Evolutionary conservation across 495 filamentous ascomycete genomes (phyloP), one percentile per base, ranked within the genome.

Genomic region (Lepraria neglecta): DNA sequence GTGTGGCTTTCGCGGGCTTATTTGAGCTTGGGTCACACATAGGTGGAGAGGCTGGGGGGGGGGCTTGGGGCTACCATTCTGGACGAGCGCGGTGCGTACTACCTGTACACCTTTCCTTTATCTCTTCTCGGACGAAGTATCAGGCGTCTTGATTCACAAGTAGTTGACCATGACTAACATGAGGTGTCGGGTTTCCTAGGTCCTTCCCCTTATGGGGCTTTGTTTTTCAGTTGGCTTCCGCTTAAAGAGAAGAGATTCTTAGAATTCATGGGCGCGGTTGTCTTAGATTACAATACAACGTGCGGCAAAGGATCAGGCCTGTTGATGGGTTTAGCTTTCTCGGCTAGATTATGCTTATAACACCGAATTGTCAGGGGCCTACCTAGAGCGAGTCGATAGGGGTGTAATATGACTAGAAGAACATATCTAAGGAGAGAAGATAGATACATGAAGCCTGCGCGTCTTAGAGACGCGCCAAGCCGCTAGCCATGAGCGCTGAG

Each of bases 11-110:
- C 21, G 51, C 51, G 51, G 51, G 27, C 17, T 54, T 54, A 27
- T 54, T 54, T 27, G 30, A 54, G 51, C 51, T 54, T 54, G 51
- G 51, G 19, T 54, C 30, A 54, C 51, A 54, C 51, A 54, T 54
- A 54, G 51, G 51, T 54, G 27, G 51, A 15, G 51, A 54, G 51
- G 27, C 51, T 12, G n/a, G n/a, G 51, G 17, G 19, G 19, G 27
- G 51, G 51, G 51, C 51, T 54, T 54, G 51, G 51, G 51, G 17
- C 51, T 54, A 54, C 51, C 51, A 5, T 54, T 54, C 51, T 54
- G 51, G 51, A 54, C 51, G 4, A 54, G 51, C 51, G 51, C 51
- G 51, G 51, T 54, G 30, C 51, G 51, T 44, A 44, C 40, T 17
- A 44, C 31, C 30, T 27, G 30, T 54, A 54, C 30, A 54, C 19